These are phyloP conservation scores for Ceratocystis diversiconidia DNA, from an alignment of 2,329 filamentous ascomycete genomes.

Conservation along the genomic window DNA sequence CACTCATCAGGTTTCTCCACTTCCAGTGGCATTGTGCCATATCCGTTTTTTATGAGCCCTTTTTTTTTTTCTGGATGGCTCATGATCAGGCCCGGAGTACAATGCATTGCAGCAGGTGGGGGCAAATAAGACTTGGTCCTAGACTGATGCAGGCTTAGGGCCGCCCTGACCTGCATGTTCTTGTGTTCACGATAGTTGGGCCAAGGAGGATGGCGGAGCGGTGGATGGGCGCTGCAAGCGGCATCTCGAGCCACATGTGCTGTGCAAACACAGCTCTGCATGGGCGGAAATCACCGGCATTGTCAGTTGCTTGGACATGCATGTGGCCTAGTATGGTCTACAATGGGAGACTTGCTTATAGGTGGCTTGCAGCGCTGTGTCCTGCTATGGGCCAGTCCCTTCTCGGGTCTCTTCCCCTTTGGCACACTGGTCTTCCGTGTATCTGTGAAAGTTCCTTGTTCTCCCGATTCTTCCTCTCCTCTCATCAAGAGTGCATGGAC, in stretches of 20 bases:
- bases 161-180: neutral
- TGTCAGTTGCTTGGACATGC: neutral
- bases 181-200: neutral
- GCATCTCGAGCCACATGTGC: neutral
- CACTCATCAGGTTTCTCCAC: neutral
- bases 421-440: neutral
- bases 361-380: neutral
- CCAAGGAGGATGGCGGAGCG: neutral
- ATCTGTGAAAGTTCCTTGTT: neutral
- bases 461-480: neutral
- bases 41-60: constrained; percentile 4
- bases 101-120: neutral
- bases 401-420: constrained; percentile 1
- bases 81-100: neutral
- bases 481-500: neutral
- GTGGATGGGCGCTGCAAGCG: neutral
- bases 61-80: neutral
- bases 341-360: neutral
- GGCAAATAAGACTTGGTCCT: neutral
- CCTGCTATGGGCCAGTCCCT: neutral
- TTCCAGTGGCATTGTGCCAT: neutral
- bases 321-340: neutral
- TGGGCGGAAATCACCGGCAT: constrained; percentile 5
- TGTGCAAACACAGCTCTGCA: neutral
- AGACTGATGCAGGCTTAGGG: neutral